Percentiles rank a stretch among this genome's conserved stretches.
Evolutionary conservation across 2,329 filamentous ascomycete species (phyloP).

Genomic region (Paraconiothyrium brasiliense): DNA sequence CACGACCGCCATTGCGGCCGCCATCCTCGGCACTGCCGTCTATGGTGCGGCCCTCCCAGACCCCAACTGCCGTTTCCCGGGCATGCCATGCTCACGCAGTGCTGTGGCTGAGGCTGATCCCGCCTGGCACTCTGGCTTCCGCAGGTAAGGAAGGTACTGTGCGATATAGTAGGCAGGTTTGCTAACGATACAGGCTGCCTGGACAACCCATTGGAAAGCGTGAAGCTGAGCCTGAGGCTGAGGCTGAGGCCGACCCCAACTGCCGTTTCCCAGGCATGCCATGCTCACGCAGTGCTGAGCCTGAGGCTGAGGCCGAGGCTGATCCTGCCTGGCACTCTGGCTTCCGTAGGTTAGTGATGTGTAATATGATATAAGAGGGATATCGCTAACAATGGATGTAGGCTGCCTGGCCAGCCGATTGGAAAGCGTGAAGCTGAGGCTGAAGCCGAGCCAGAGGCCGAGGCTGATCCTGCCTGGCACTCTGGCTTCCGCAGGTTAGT

Average conservation of each 20-base stretch:
- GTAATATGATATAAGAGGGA: not conserved
- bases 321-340: not conserved
- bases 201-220: conserved; percentile 40
- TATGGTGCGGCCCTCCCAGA: conserved; percentile 51
- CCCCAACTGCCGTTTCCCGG: conserved; percentile 32
- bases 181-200: conserved; percentile 25
- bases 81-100: conserved; percentile 43
- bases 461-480: not conserved
- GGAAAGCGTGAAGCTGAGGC: conserved; percentile 43
- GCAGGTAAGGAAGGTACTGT: conserved; percentile 14
- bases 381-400: not conserved
- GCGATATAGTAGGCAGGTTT: conserved; percentile 12
- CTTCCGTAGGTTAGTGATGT: not conserved
- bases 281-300: conserved; percentile 26
- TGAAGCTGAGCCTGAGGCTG: conserved; percentile 43
- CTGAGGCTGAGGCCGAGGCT: not conserved
- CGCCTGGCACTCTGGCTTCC: conserved; percentile 23
- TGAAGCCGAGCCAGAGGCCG: conserved; percentile 34
- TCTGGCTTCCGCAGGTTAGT: not conserved
- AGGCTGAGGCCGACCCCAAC: conserved; percentile 30
- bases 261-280: conserved; percentile 29
- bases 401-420: conserved; percentile 6
- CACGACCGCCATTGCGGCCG: conserved; percentile 52
- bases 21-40: conserved; percentile 53
- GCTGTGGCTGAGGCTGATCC: conserved; percentile 41